These are phyloP conservation scores for Wallacemonas sp. DNA, from an alignment of 208 protist species.

Conservation along the genomic window DNA sequence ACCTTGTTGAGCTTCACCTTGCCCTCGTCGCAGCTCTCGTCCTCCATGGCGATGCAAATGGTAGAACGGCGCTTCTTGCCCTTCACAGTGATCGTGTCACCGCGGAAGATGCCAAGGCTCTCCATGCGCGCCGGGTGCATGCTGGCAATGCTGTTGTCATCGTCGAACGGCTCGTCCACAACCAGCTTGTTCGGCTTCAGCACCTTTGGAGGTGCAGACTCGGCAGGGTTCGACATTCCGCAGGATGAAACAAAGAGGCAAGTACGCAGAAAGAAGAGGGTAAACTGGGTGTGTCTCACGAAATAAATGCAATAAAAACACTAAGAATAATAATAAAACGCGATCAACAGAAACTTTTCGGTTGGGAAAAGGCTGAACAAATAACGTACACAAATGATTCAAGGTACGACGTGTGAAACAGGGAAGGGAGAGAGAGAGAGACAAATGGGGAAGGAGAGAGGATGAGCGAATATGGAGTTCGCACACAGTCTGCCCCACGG, in stretches of 20 bases:
- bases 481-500: too few relatives aligned
- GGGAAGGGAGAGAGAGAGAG: constrained; percentile 13
- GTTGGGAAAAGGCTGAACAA: background rate
- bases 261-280: too few relatives aligned
- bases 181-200: constrained; percentile 95
- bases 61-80: constrained; percentile 98
- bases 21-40: constrained; percentile 91
- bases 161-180: constrained; percentile 97
- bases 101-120: constrained; percentile 98
- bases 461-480: too few relatives aligned
- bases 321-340: background rate
- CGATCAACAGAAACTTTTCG: background rate
- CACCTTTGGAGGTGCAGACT: background rate
- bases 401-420: background rate
- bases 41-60: constrained; percentile 96
- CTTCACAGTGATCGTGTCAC: constrained; percentile 97
- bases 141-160: constrained; percentile 98
- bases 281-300: too few relatives aligned
- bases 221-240: background rate
- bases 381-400: background rate
- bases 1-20: constrained; percentile 99
- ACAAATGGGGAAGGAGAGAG: constrained; percentile 8
- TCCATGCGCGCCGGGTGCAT: constrained; percentile 96
- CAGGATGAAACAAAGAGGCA: too few relatives aligned
- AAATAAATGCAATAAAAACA: constrained; percentile 1